Evolutionary conservation across 2,329 filamentous ascomycete genomes (phyloP).

Genomic region (Grosmannia penicillata): DNA sequence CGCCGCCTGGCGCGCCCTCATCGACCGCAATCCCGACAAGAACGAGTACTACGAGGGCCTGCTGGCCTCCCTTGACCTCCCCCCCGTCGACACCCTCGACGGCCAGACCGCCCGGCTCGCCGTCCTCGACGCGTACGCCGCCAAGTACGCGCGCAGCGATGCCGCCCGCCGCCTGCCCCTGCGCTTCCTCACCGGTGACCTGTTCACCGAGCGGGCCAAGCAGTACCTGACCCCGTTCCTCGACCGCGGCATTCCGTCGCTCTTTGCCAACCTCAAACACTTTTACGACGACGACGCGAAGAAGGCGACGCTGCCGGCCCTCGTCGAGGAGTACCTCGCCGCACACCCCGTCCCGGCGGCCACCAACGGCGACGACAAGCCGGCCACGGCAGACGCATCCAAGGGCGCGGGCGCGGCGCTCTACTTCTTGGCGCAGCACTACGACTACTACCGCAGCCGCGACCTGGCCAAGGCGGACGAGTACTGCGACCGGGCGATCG

Average conservation of each 20-base stretch:
- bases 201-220: constrained; percentile 65
- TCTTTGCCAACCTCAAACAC: constrained; percentile 92
- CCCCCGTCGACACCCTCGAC: constrained; percentile 34
- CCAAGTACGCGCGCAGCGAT: constrained; percentile 71
- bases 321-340: constrained; percentile 67
- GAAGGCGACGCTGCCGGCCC: constrained; percentile 55
- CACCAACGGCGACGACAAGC: constrained; percentile 19
- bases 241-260: constrained; percentile 84
- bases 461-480: constrained; percentile 68
- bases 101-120: constrained; percentile 48
- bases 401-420: constrained; percentile 66
- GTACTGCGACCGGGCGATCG: constrained; percentile 72
- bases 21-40: constrained; percentile 81
- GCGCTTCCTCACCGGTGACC: constrained; percentile 63
- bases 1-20: constrained; percentile 62
- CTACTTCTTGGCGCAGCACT: constrained; percentile 93
- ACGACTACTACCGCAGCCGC: constrained; percentile 82
- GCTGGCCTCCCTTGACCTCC: constrained; percentile 43
- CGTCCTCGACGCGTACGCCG: constrained; percentile 67
- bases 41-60: constrained; percentile 73
- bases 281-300: constrained; percentile 70
- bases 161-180: constrained; percentile 74
- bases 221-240: constrained; percentile 73
- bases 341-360: too few species aligned
- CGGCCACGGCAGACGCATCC: constrained; percentile 25